Conservation (phyloP, 2,329 filamentous ascomycete genomes). For the Epichloe uncinata region DNA sequence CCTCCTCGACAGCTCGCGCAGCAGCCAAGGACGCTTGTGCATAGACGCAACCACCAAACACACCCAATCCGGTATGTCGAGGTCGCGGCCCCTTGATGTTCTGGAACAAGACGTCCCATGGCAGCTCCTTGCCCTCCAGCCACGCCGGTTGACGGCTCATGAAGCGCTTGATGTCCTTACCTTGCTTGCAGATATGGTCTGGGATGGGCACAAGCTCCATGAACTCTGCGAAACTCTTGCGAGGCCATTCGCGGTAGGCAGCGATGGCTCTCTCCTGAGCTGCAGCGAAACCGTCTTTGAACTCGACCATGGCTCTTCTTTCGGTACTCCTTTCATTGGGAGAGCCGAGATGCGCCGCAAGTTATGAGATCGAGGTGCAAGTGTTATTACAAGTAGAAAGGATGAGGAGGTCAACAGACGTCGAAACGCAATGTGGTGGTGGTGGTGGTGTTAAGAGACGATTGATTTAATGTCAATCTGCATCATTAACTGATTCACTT, state of each 20-base stretch:
- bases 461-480: no score
- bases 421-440: background rate
- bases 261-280: background rate
- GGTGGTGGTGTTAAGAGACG: no score
- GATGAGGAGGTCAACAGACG: background rate
- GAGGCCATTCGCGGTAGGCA: conserved; percentile 6
- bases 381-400: background rate
- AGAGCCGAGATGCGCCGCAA: background rate
- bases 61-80: conserved; percentile 9
- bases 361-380: background rate
- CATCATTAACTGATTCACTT: no score
- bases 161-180: conserved; percentile 11
- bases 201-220: conserved; percentile 16
- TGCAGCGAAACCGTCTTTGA: background rate
- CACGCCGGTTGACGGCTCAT: conserved; percentile 21
- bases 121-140: conserved; percentile 19
- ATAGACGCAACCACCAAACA: conserved; percentile 26
- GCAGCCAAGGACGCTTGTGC: conserved; percentile 24
- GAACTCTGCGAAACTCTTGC: conserved; percentile 17
- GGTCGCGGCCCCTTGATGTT: conserved; percentile 8
- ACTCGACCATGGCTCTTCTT: conserved; percentile 1
- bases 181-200: background rate
- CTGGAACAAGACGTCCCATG: conserved; percentile 13
- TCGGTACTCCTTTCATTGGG: background rate
- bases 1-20: conserved; percentile 19